Conservation (phyloP, 108 stramenopile genomes). For the Discostella pseudostelligera region DNA sequence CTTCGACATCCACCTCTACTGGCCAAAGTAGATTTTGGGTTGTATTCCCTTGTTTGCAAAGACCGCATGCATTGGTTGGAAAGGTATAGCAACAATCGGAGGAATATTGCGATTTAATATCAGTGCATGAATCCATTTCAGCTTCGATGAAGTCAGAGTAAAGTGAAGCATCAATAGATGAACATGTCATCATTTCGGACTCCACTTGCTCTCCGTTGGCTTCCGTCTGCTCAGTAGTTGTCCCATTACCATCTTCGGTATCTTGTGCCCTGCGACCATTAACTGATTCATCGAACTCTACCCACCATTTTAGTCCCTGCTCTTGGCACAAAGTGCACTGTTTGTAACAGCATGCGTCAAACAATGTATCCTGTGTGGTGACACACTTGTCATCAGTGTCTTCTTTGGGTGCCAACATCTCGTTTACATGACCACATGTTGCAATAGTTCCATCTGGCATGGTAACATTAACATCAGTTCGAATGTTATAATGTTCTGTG, state of each 20-base stretch:
- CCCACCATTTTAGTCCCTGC: conserved; percentile 43
- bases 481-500: conserved; percentile 25
- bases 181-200: conserved; percentile 22
- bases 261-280: conserved; percentile 5
- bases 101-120: conserved; percentile 22
- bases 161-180: conserved; percentile 40
- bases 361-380: conserved; percentile 33
- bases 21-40: conserved; percentile 35
- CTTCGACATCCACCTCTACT: conserved; percentile 22
- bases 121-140: conserved; percentile 28
- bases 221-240: background rate
- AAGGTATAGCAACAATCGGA: conserved; percentile 40
- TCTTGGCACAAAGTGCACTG: conserved; percentile 36
- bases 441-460: conserved; percentile 26
- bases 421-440: conserved; percentile 25
- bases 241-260: background rate
- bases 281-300: conserved; percentile 28
- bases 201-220: background rate
- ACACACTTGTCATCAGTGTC: conserved; percentile 20
- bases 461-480: conserved; percentile 36
- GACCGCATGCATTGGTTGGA: conserved; percentile 34
- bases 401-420: conserved; percentile 45
- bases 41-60: conserved; percentile 27
- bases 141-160: conserved; percentile 37
- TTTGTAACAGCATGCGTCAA: conserved; percentile 32